Evolutionary conservation across 306 rosid genomes (phyloP), one percentile per base, ranked within the genome.

Genomic region (Lathyrus tuberosus): DNA sequence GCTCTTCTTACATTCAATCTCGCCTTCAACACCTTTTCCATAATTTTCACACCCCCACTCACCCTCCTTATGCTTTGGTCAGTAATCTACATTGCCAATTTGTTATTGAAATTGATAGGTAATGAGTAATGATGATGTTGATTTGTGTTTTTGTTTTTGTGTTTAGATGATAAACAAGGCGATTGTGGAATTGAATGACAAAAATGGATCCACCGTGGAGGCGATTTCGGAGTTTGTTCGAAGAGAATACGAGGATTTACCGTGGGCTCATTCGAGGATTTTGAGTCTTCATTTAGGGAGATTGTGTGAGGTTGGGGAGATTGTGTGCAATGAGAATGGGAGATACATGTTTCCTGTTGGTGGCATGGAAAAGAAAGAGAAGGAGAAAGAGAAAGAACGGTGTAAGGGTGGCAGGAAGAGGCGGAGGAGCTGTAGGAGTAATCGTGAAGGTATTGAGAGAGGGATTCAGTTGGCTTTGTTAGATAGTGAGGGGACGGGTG

Each of bases 91-190:
- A 22, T 67, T 10, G 5, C n/a, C 10, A 54, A 31, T 33, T 26
- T 61, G 8, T 2, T 35, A 15, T 60, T 60, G 7, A 60, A 35
- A 8, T 35, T 33, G 0, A 2, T 33, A 10, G 1, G 0, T 4
- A 22, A 31, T 15, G 0, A 2, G 15, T 4, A 1, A 1, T 4
- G 24, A 31, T 48, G 53, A 16, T 18, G 65, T 6, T 17, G 3
- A 0, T 22, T 35, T 60, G 3, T 4, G 1, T 0, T 53, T n/a
- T 10, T 46, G 8, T 8, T 14, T 28, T 31, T 5, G 58, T 35
- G 15, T 16, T 18, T n/a, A 84, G 88, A 84, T 84, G 88, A 80
- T 84, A 66, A 33, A 42, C 12, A 57, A 12, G 35, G 88, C 83
- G 22, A 18, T 84, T 13, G 26, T 8, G 14, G 81, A 69, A 35